These are phyloP conservation scores for Guyanaporus albipodus DNA, from an alignment of 768 basidiomycete species.

Conservation along the genomic window DNA sequence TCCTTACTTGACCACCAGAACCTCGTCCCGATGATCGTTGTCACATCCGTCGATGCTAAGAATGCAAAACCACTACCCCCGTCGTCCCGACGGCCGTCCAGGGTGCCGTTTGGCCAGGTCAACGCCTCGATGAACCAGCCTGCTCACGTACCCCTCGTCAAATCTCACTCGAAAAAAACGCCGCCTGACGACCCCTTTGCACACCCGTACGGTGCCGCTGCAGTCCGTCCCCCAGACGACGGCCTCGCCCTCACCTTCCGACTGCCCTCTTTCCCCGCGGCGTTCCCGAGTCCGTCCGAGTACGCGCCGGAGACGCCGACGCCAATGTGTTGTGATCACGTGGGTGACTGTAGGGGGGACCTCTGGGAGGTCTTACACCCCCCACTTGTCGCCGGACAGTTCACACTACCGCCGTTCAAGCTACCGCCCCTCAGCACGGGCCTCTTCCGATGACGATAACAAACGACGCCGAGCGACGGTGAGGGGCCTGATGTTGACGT, in stretches of 20 bases:
- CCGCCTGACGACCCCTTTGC: conserved; percentile 16
- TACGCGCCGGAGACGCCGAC: conserved; percentile 25
- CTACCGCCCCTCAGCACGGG: conserved; percentile 16
- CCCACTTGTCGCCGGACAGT: conserved; percentile 15
- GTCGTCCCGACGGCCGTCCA: conserved; percentile 8
- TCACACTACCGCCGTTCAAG: conserved; percentile 23
- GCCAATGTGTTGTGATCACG: conserved; percentile 22
- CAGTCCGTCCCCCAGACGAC: neutral
- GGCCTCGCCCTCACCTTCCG: conserved; percentile 10
- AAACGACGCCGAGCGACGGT: too few species aligned
- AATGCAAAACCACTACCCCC: conserved; percentile 19
- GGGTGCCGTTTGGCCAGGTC: conserved; percentile 13
- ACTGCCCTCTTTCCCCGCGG: conserved; percentile 11
- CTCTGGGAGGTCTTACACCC: conserved; percentile 26
- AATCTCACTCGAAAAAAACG: neutral
- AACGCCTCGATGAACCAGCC: conserved; percentile 5
- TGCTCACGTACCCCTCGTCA: conserved; percentile 1
- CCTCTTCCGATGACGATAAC: too few species aligned
- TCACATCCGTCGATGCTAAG: conserved; percentile 26
- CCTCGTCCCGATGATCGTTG: conserved; percentile 19
- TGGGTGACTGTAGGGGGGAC: conserved; percentile 22
- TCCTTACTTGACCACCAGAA: neutral
- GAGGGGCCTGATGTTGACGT: too few species aligned
- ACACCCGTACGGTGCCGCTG: neutral
- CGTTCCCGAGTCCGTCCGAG: neutral